Base-by-base conservation (phyloP, 2,329 filamentous ascomycete species). In the Celoporthe dispersa region DNA sequence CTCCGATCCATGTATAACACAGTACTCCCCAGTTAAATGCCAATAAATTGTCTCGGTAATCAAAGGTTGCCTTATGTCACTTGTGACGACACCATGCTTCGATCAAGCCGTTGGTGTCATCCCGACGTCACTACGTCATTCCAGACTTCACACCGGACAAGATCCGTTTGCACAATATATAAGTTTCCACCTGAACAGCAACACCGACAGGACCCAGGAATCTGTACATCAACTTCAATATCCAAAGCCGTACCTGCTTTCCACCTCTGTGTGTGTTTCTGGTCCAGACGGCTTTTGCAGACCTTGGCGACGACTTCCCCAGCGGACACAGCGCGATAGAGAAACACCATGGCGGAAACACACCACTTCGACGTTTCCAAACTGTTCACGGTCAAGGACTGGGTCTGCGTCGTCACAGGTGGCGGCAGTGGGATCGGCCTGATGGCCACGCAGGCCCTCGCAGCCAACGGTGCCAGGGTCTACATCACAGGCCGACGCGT, bases 351-450 rank as follows among this genome's bases (percentile, higher is more conserved):
- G 78, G 76, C 79, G 25, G 77, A 78, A 60, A 81, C 80, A 11
- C 69, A 76, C 37, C 75, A 79, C 4, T 80, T 81, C 68, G 75
- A 77, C 28, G 76, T 75, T 8, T 65, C 71, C 3, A 76, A 71
- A 1, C 76, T 81, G 61, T 81, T 81, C 71, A 76, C 74, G 4
- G 78, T 79, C 33, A 73, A 78, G 69, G 79, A 75, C 44, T 79
- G 75, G 64, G 78, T 79, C 16, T 80, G 79, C 28, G 78, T 81
- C 14, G 73, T 81, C 53, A 81, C 79, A 0, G 82, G 84, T 33
- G 84, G 86, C 57, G 86, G 86, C 41, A 87, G 90, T 69, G 90
- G 89, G 35, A 90, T 92, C 66, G 90, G 90, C 5, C 84, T 90
- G 68, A 92, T 92, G 90, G 51, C 41, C 28, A 31, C 88, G 2